Base-by-base conservation (phyloP, 257 asterid genomes). In the Fraxinus pennsylvanica region DNA sequence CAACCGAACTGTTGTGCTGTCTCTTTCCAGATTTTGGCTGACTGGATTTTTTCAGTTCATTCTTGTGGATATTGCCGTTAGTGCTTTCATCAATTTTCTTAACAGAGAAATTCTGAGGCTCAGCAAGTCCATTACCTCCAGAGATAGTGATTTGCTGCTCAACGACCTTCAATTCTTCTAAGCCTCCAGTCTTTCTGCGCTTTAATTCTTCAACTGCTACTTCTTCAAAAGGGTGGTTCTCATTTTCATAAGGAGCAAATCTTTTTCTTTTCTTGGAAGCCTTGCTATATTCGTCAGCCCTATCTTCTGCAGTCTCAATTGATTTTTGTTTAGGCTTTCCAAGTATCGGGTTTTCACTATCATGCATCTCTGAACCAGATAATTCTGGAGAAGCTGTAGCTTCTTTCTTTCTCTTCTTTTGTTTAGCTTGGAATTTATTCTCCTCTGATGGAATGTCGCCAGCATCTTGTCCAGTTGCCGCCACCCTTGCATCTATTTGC, bases 241-340 rank as follows among this genome's bases (percentile, higher is more conserved):
- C 90, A 68, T 75, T 84, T 82, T 87, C 97, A 83, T 86, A 87
- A 35, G 82, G 21, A 67, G 65, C 77, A 72, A 78, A 73, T 81
- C 88, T 82, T 88, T 92, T 94, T 74, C 96, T 89, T 86, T 94
- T 94, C 86, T 92, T 91, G 52, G 89, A 84, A 72, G 83, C 81
- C 82, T 88, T 84, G 71, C 84, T 72, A 59, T 86, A 81, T 84
- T 87, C 87, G 43, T 74, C 32, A 80, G 61, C 83, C 45, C 75
- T 88, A 78, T 68, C 79, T 45, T 82, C 92, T 57, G 83, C 85
- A 68, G 82, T 73, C 77, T 80, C 84, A 29, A 21, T 39, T 30
- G 80, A 72, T 79, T 69, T 72, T 81, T 76, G 45, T 9, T 8
- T 9, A 39, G 30, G 43, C 19, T 63, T 9, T 69, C 74, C 30